These are phyloP conservation scores for Zhuliangozyma blackwelliae DNA, from an alignment of 1,139 yeast genomes.

Conservation along the genomic window DNA sequence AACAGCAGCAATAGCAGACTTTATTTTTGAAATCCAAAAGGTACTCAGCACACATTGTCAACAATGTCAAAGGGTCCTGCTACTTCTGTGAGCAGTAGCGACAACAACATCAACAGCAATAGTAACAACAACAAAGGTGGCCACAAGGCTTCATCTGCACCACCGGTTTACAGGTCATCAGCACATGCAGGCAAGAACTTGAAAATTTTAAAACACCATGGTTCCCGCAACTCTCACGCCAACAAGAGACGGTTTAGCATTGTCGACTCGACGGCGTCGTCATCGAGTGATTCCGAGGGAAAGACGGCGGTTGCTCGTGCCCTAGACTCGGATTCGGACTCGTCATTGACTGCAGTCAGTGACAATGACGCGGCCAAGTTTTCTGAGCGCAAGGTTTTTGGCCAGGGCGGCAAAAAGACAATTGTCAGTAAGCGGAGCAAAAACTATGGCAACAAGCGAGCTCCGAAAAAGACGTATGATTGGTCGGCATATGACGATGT, in stretches of 20 bases:
- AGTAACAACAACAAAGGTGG: slow-evolving; percentile 1
- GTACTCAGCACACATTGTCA: no score
- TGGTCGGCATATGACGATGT: slow-evolving; percentile 24
- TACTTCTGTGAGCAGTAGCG: no score
- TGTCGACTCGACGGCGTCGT: slow-evolving; percentile 33
- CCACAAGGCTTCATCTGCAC: not conserved
- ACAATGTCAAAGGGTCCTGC: slow-evolving; percentile 28
- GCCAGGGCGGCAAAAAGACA: slow-evolving; percentile 4
- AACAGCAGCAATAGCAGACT: no score
- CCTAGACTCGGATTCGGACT: slow-evolving; percentile 23
- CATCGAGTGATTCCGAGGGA: slow-evolving; percentile 19
- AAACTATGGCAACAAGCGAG: slow-evolving; percentile 15
- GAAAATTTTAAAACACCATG: slow-evolving; percentile 18
- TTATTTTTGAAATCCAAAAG: no score
- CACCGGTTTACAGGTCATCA: slow-evolving; percentile 3
- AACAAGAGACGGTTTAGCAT: slow-evolving; percentile 39
- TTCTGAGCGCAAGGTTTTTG: slow-evolving; percentile 2
- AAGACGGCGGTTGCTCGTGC: slow-evolving; percentile 4
- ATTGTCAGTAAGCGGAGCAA: slow-evolving; percentile 6
- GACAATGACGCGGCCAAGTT: slow-evolving; percentile 24
- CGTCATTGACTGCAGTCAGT: slow-evolving; percentile 41
- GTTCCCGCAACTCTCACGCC: slow-evolving; percentile 10
- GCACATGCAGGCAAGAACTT: slow-evolving; percentile 33
- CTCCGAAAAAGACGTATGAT: slow-evolving; percentile 24
- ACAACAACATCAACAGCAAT: slow-evolving; percentile 15